A percentile compares a stretch with the other conserved stretches of the same genome.
These are phyloP conservation scores for Suhomyces pyralidae DNA, from an alignment of 805 yeast species.

Conservation along the genomic window DNA sequence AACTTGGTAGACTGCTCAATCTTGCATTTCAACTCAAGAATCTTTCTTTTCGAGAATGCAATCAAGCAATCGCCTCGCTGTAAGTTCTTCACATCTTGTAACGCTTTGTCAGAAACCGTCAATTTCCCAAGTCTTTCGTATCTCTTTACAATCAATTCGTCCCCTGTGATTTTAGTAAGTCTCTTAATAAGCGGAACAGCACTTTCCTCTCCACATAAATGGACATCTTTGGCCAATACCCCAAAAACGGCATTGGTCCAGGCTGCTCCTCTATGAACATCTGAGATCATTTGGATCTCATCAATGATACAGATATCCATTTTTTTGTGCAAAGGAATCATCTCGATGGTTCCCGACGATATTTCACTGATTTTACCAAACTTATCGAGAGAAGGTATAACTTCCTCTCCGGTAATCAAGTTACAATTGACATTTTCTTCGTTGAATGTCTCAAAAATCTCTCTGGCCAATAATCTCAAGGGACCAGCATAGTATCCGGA, in stretches of 20 bases:
- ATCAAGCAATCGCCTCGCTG: slow-evolving; percentile 84
- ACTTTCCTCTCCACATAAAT: slow-evolving; percentile 90
- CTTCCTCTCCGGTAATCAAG: slow-evolving; percentile 93
- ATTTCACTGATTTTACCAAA: slow-evolving; percentile 71
- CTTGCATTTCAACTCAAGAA: slow-evolving; percentile 62
- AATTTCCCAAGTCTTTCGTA: slow-evolving; percentile 77
- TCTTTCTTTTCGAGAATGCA: slow-evolving; percentile 74
- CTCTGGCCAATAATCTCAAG: slow-evolving; percentile 82
- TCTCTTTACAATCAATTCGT: slow-evolving; percentile 63
- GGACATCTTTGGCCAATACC: slow-evolving; percentile 78
- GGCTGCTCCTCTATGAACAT: slow-evolving; percentile 78
- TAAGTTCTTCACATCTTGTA: slow-evolving; percentile 38
- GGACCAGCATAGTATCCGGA: slow-evolving; percentile 96
- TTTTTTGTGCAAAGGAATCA: slow-evolving; percentile 67
- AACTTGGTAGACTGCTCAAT: slow-evolving; percentile 63
- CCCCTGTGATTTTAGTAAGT: slow-evolving; percentile 71
- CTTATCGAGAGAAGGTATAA: slow-evolving; percentile 64
- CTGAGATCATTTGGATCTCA: slow-evolving; percentile 94
- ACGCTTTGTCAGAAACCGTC: slow-evolving; percentile 44
- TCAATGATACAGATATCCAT: slow-evolving; percentile 90
- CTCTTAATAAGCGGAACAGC: slow-evolving; percentile 65
- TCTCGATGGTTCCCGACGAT: slow-evolving; percentile 89
- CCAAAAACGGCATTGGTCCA: slow-evolving; percentile 94
- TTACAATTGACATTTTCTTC: slow-evolving; percentile 69
- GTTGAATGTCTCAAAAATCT: slow-evolving; percentile 80